Conservation (phyloP, 108 stramenopile genomes). For the Pelagomonas calceolata region DNA sequence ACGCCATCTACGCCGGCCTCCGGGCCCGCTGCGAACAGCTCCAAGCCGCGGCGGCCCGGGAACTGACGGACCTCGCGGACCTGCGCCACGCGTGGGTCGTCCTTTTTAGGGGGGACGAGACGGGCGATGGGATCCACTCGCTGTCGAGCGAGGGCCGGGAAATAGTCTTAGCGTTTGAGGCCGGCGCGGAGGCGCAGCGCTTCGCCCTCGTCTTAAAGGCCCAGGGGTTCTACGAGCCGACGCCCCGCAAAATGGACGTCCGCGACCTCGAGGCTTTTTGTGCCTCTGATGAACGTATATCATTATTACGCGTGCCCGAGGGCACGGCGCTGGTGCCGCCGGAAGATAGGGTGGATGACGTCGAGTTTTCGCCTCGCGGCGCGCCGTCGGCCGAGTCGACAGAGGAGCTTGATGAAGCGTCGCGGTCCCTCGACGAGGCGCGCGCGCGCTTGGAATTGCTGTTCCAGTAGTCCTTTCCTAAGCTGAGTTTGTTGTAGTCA, state of each 20-base stretch:
- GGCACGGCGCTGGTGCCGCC: neutral
- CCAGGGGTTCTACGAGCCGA: slow-evolving; percentile 7
- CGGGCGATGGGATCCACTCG: slow-evolving; percentile 5
- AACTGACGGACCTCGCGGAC: too few relatives aligned
- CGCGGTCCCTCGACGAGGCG: too few relatives aligned
- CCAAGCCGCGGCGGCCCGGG: too few relatives aligned
- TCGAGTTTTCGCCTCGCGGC: neutral
- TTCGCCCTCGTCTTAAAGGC: slow-evolving; percentile 2
- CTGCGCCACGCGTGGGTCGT: neutral
- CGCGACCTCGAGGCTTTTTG: neutral
- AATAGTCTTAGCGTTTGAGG: slow-evolving; percentile 6
- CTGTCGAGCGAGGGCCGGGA: neutral
- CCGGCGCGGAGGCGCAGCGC: neutral
- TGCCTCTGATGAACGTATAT: neutral
- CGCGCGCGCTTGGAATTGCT: too few relatives aligned
- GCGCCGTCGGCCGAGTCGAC: neutral
- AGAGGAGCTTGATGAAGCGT: too few relatives aligned
- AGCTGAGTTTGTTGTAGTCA: too few relatives aligned
- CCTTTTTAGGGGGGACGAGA: neutral
- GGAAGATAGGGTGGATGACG: neutral
- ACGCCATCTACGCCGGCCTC: too few relatives aligned
- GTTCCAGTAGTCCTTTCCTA: too few relatives aligned
- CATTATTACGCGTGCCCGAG: neutral
- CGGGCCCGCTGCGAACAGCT: too few relatives aligned
- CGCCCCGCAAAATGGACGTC: neutral